phyloP scores from a whole-genome alignment of 73 alveolate genomes.

The Paramecium primaurelia region DNA sequence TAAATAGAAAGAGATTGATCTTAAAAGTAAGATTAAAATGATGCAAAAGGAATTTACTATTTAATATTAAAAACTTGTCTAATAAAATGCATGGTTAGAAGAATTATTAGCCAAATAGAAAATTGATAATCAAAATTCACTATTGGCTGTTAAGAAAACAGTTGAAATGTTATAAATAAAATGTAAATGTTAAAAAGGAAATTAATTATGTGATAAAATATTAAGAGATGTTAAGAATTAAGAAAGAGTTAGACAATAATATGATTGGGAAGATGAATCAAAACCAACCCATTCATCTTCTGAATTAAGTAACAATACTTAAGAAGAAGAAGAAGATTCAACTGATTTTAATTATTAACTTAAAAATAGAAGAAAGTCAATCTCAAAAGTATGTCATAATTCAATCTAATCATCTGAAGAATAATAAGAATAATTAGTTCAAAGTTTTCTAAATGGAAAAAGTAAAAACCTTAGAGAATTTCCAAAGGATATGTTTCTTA shows the following conservation, averaged over 20 bases:
- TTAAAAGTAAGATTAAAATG: not conserved
- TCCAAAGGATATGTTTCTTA: not conserved
- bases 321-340: not conserved
- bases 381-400: not conserved
- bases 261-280: not conserved
- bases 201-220: not conserved
- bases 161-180: not conserved
- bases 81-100: not conserved
- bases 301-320: not conserved
- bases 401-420: not conserved
- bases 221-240: not conserved
- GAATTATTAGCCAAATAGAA: not conserved
- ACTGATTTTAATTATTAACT: not conserved
- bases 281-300: not conserved
- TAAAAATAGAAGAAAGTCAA: not conserved
- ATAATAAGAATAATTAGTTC: not conserved
- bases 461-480: not conserved
- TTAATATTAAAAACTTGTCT: not conserved
- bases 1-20: not conserved
- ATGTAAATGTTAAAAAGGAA: not conserved
- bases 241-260: not conserved
- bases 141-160: not conserved
- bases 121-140: not conserved
- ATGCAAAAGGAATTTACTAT: not conserved
- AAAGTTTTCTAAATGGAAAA: not conserved